Evolutionary conservation across 352 stramenopile genomes (phyloP), one percentile per base, ranked within the genome.

Genomic region (Globisporangium uncinulatum): DNA sequence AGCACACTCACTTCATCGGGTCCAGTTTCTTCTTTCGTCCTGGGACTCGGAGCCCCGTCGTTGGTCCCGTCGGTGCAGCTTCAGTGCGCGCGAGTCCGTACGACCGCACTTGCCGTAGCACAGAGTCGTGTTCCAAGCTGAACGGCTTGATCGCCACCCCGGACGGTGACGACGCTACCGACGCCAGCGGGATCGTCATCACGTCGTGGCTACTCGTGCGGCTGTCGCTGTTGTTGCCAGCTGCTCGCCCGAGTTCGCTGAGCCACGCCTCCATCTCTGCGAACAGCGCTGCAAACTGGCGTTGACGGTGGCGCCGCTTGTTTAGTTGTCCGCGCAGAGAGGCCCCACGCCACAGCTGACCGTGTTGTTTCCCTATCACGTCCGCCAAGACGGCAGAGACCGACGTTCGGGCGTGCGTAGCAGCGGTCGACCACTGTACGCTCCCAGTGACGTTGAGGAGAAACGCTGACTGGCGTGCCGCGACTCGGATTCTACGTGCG

Each of bases 1-100:
- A 37, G 17, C n/a, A 4, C 34, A 69, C 74, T 43, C 71, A 87
- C 77, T 83, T 81, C 65, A 84, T 84, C 2, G 71, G 73, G 34
- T 87, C 71, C 32, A 80, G 42, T 24, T 58, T 74, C 39, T 57
- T 60, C 34, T 64, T 67, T 2, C 50, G 47, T 21, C 14, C 36
- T 52, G 41, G 19, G 20, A 1, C 21, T 29, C 24, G 24, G 4
- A 29, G 24, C 24, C 24, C 24, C 4, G 24, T 29, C 24, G 24
- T 29, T 29, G 24, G 24, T 4, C 24, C 24, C 24, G 24, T 29
- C 24, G 24, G 2, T 29, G 24, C 24, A 1, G 24, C 24, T 29
- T 29, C 24, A 29, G 24, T 29, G 24, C 24, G 24, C 4, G 24
- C 24, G 24, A 29, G 1, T 29, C 24, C 24, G 24, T 29, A 31